phyloP scores from a whole-genome alignment of 441 rosid genomes.

The Pelargonium australe region DNA sequence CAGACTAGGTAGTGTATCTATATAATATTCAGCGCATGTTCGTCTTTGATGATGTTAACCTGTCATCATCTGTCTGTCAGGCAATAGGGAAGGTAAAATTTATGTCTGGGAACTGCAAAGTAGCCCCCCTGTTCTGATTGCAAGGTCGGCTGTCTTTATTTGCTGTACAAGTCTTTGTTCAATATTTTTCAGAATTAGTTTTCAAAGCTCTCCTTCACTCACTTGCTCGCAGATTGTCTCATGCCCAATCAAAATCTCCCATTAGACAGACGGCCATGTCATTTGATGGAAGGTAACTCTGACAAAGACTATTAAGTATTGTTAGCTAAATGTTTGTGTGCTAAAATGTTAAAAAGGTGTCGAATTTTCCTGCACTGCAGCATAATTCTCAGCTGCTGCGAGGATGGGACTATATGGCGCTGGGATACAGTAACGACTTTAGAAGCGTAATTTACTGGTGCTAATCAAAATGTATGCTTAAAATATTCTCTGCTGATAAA shows the following conservation, averaged over 20 bases:
- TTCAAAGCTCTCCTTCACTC: constrained; percentile 3
- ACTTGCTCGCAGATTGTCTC: constrained; percentile 51
- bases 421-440: constrained; percentile 57
- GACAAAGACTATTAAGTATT: constrained; percentile 5
- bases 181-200: background rate
- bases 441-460: background rate
- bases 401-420: constrained; percentile 95
- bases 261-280: constrained; percentile 97
- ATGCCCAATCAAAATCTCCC: constrained; percentile 63
- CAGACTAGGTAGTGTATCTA: background rate
- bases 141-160: constrained; percentile 40
- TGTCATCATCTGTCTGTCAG: constrained; percentile 34
- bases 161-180: background rate
- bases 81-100: constrained; percentile 92
- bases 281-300: constrained; percentile 67
- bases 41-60: background rate
- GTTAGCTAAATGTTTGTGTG: background rate
- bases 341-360: constrained; percentile 5
- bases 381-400: constrained; percentile 87
- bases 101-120: constrained; percentile 89
- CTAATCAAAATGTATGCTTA: background rate
- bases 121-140: constrained; percentile 83
- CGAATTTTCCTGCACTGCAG: constrained; percentile 38
- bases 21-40: background rate
- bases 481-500: background rate